Evolutionary conservation across 345 rosid genomes (phyloP).

Genomic region (Citrus medica): DNA sequence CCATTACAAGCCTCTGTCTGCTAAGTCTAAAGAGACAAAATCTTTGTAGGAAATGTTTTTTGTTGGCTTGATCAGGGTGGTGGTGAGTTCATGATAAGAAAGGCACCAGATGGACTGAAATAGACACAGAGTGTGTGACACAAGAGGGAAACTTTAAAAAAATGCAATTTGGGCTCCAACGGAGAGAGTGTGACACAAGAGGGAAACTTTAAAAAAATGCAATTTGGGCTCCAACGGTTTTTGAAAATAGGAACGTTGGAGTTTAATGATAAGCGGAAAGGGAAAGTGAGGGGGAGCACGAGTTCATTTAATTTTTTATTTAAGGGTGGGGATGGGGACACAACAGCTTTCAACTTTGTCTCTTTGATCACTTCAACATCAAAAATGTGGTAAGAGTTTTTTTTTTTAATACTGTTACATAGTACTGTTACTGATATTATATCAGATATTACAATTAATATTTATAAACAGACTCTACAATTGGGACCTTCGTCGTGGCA

Average conservation of each 20-base stretch:
- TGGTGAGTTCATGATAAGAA: background rate
- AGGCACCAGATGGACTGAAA: background rate
- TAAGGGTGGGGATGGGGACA: background rate
- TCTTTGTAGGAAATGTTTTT: background rate
- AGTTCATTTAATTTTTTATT: background rate
- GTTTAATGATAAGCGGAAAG: constrained; percentile 28
- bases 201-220: background rate
- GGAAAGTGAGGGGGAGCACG: constrained; percentile 32
- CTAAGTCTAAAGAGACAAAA: background rate
- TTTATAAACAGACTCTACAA: too few relatives aligned
- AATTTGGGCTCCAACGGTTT: constrained; percentile 47
- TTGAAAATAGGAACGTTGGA: constrained; percentile 78
- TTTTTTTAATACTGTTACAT: too few relatives aligned
- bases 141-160: background rate
- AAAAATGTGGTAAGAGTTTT: too few relatives aligned
- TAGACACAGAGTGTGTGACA: background rate
- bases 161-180: constrained; percentile 37
- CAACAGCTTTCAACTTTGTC: constrained; percentile 15
- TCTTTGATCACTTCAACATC: background rate
- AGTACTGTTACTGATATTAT: too few relatives aligned
- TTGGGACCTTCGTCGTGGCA: too few relatives aligned
- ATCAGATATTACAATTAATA: too few relatives aligned
- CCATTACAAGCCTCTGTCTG: constrained; percentile 43
- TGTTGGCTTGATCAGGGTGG: background rate
- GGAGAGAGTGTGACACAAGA: constrained; percentile 16